Base-by-base conservation (phyloP, 441 rosid species). In the Brassica hybrid region DNA sequence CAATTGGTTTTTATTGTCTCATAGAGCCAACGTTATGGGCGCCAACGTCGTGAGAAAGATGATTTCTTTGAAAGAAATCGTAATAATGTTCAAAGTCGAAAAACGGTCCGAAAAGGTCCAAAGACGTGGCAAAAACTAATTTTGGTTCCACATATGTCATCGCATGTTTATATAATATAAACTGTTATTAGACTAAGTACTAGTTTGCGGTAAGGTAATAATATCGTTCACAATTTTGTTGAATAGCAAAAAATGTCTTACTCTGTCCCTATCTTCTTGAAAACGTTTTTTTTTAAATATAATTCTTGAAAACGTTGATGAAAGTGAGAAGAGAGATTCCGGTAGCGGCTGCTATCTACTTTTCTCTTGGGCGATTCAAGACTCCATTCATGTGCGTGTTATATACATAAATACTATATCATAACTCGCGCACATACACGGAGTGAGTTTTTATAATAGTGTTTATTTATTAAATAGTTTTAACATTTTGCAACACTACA, bases 281-380 rank as follows among this genome's bases (percentile, higher is more conserved):
- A 57, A 71, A 71, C 52, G 43, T 56, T 71, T 25, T 25, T 25
- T 25, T 25, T 25, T 25, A 25, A 25, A 25, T 25, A 25, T 25
- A 25, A 25, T 25, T 25, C 27, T 25, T 25, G 27, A 25, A 27
- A 27, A 27, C 52, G 54, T 57, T 72, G 67, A 77, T 62, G 62
- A 71, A 72, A 58, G 67, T 71, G 67, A 70, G 38, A 56, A 56
- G 71, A 18, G 57, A 27, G 41, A 65, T 60, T 45, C 13, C 1
- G 34, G 73, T 78, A 63, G 69, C 59, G 73, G 73, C 77, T 78
- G 76, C 76, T 72, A 78, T 76, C 76, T 58, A 77, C 72, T 58
- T 65, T 65, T 66, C 76, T 77, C 27, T 72, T 58, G 71, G 23
- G 13, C 19, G 23, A 64, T 64, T 72, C 18, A 21, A 34, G 57